These are phyloP conservation scores for Parmelia sp. DNA, from an alignment of 495 filamentous ascomycete species.

Conservation along the genomic window DNA sequence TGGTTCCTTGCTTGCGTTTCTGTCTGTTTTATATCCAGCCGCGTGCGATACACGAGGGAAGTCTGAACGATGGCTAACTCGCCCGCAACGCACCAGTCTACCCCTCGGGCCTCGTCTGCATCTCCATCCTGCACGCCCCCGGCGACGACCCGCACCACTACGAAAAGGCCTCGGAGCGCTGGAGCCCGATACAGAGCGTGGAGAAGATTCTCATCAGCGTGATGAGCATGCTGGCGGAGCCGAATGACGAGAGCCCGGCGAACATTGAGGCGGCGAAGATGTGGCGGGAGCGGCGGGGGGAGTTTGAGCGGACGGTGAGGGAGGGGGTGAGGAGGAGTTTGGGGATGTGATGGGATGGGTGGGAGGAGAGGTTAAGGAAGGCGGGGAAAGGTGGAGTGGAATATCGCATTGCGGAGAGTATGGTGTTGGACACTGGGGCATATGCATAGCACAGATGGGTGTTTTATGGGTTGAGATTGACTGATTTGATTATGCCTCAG, in stretches of 20 bases:
- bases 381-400: neutral
- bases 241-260: constrained; percentile 96
- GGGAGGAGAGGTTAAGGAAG: neutral
- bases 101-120: constrained; percentile 84
- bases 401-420: neutral
- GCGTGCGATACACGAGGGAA: too few relatives aligned
- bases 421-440: neutral
- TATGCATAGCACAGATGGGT: constrained; percentile 3
- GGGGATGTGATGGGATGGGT: constrained; percentile 34
- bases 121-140: constrained; percentile 96
- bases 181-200: constrained; percentile 93
- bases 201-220: constrained; percentile 97
- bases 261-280: constrained; percentile 98
- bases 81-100: constrained; percentile 66
- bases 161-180: constrained; percentile 91
- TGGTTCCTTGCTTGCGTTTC: too few relatives aligned
- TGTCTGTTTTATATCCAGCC: too few relatives aligned
- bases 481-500: neutral
- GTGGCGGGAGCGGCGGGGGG: constrained; percentile 81
- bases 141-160: constrained; percentile 99
- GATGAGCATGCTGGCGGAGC: constrained; percentile 98
- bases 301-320: constrained; percentile 82
- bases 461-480: neutral
- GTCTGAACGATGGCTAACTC: neutral
- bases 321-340: constrained; percentile 68